These are phyloP conservation scores for Clitopilus passeckerianus DNA, from an alignment of 768 basidiomycete species.

Conservation along the genomic window DNA sequence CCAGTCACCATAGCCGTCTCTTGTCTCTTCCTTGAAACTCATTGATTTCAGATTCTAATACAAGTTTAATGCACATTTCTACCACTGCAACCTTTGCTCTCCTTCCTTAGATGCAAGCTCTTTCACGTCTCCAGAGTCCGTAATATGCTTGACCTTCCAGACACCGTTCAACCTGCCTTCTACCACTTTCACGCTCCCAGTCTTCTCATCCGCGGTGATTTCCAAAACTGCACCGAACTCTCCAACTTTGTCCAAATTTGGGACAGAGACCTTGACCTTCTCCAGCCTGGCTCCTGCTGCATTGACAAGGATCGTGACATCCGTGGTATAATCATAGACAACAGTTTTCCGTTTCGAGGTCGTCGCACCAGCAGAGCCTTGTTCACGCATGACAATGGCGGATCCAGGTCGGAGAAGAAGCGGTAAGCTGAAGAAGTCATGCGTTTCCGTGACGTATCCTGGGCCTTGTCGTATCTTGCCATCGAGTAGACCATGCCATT, in stretches of 20 bases:
- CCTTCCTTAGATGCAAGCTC: neutral
- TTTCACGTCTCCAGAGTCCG: neutral
- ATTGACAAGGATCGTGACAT: slow-evolving; percentile 15
- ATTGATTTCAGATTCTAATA: neutral
- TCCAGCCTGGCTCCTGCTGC: neutral
- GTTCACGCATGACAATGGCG: slow-evolving; percentile 16
- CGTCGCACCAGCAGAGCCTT: slow-evolving; percentile 6
- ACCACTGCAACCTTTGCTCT: neutral
- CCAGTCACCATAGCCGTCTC: no score
- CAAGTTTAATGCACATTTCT: neutral
- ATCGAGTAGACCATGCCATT: slow-evolving; percentile 25
- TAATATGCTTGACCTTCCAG: neutral
- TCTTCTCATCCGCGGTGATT: neutral
- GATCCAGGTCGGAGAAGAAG: slow-evolving; percentile 22
- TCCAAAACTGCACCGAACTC: neutral
- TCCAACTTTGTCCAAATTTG: neutral
- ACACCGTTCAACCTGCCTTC: neutral
- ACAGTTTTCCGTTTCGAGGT: slow-evolving; percentile 6
- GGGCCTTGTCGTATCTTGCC: slow-evolving; percentile 21
- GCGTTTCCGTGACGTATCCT: slow-evolving; percentile 19
- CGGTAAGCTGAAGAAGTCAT: slow-evolving; percentile 23
- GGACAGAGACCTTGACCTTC: neutral
- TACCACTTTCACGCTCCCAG: neutral
- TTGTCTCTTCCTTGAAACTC: no score
- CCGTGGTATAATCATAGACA: slow-evolving; percentile 17